These are phyloP conservation scores for Colletotrichum sp. DNA, from an alignment of 2,329 filamentous ascomycete species.

Conservation along the genomic window DNA sequence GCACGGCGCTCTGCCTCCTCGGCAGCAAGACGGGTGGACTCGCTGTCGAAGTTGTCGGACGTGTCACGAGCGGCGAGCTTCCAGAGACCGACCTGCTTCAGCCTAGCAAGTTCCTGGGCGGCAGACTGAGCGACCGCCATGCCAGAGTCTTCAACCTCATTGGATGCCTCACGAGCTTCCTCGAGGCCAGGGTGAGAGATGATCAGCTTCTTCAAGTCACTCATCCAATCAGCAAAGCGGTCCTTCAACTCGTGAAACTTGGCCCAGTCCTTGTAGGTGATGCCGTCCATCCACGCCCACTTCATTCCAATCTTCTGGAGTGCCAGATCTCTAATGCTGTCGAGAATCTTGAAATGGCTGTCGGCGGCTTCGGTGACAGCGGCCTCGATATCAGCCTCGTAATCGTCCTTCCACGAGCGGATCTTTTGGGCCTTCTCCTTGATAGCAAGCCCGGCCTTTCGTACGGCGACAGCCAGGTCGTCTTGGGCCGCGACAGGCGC, in stretches of 20 bases:
- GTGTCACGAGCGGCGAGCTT: conserved; percentile 79
- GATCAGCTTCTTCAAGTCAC: conserved; percentile 79
- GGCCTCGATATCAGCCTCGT: conserved; percentile 70
- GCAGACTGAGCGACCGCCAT: conserved; percentile 82
- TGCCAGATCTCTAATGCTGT: conserved; percentile 81
- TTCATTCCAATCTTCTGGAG: conserved; percentile 91
- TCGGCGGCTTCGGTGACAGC: conserved; percentile 77
- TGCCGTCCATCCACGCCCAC: conserved; percentile 94
- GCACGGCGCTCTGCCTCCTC: conserved; percentile 43
- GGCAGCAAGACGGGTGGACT: conserved; percentile 63
- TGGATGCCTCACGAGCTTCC: conserved; percentile 69
- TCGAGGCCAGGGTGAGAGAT: conserved; percentile 74
- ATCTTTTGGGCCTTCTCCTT: conserved; percentile 80
- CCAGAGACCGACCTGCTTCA: conserved; percentile 86
- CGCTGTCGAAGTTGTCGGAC: conserved; percentile 79
- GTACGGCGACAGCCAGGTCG: conserved; percentile 55
- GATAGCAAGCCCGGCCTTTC: conserved; percentile 72
- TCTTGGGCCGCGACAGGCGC: conserved; percentile 47
- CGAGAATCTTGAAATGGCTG: conserved; percentile 81
- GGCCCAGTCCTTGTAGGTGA: conserved; percentile 97
- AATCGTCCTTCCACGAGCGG: conserved; percentile 76
- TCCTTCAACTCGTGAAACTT: conserved; percentile 90
- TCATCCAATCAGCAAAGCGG: conserved; percentile 83
- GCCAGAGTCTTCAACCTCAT: conserved; percentile 75
- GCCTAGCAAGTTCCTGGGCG: conserved; percentile 77